Percentiles rank a stretch among this genome's conserved stretches.
These are phyloP conservation scores for Haberlea rhodopensis DNA, from an alignment of 257 asterid genomes.

Conservation along the genomic window DNA sequence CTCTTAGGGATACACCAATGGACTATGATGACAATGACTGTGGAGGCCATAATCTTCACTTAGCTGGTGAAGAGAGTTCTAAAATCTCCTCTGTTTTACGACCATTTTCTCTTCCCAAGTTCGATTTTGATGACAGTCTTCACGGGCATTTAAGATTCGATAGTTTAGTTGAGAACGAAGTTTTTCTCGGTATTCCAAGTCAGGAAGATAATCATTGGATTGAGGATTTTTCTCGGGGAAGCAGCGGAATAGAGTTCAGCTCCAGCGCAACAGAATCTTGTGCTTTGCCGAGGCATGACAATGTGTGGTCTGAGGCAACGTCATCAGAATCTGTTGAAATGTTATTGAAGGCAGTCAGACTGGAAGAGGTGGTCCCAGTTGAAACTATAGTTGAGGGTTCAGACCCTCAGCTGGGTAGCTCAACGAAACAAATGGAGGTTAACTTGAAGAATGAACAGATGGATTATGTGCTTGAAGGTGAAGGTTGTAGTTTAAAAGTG, in stretches of 20 bases:
- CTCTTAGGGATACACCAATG: constrained; percentile 73
- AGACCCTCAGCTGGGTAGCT: constrained; percentile 45
- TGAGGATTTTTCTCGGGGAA: constrained; percentile 91
- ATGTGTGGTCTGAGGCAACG: constrained; percentile 99
- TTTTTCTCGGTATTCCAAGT: constrained; percentile 94
- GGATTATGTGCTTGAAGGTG: constrained; percentile 36
- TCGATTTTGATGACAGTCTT: constrained; percentile 87
- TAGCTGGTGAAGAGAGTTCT: constrained; percentile 91
- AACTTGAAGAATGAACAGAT: constrained; percentile 33
- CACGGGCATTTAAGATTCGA: constrained; percentile 90
- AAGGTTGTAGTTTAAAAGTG: constrained; percentile 25
- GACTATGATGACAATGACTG: constrained; percentile 90
- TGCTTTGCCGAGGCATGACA: constrained; percentile 82
- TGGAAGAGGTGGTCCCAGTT: constrained; percentile 75
- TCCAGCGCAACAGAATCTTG: constrained; percentile 82
- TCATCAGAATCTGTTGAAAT: constrained; percentile 98
- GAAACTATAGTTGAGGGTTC: constrained; percentile 52
- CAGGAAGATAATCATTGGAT: constrained; percentile 99
- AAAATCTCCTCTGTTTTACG: constrained; percentile 72
- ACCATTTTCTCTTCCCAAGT: constrained; percentile 90
- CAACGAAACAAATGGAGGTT: constrained; percentile 37
- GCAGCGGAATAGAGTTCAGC: constrained; percentile 75
- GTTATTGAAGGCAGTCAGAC: constrained; percentile 91
- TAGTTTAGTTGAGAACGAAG: constrained; percentile 97
- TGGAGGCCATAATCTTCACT: constrained; percentile 77